Base-by-base conservation (phyloP, 2,329 filamentous ascomycete genomes). In the Eutypella sp. region DNA sequence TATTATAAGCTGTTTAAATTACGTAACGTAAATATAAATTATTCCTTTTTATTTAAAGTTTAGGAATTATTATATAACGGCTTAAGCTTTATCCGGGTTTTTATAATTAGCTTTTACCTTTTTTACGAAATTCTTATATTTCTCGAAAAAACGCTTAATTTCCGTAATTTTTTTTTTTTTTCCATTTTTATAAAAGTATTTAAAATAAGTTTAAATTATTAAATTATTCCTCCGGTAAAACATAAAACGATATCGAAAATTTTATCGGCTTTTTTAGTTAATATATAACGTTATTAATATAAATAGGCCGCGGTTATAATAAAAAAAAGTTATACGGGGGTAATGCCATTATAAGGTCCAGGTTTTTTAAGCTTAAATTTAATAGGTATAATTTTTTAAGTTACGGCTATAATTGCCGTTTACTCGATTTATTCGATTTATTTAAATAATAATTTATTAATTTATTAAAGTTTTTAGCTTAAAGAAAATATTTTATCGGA, bases 41-140 rank as follows among this genome's bases (percentile, higher is more conserved):
- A 47, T 47, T 20, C 47, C 48, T 11, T 45, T 50, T 23, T 47
- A 50, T 15, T 42, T 42, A 36, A 42, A 24, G 9, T 18, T 15
- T 13, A 50, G 45, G 7, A 20, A 47, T 22, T 13, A 18, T 33
- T 18, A 20, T 7, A 42, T 47, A 2, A 40, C 18, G n/a, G 40
- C 39, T 25, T 47, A 42, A 15, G 48, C 48, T n/a, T 23, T 31
- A 18, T 46, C 16, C 47, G 41, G 47, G 10, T 27, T 24, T 9
- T 8, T 23, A 34, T 16, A 16, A 10, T n/a, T 34, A 16, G 5
- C 15, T 20, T 24, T 15, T 15, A 38, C 34, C 15, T 22, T 45
- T 29, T 31, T 45, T 25, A 20, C 36, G 37, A 9, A 41, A 25
- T n/a, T 41, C 38, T 20, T 40, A 38, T 18, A 38, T 20, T 10